phyloP scores from a whole-genome alignment of 441 rosid genomes.

The Pelargonium fulgidum region DNA sequence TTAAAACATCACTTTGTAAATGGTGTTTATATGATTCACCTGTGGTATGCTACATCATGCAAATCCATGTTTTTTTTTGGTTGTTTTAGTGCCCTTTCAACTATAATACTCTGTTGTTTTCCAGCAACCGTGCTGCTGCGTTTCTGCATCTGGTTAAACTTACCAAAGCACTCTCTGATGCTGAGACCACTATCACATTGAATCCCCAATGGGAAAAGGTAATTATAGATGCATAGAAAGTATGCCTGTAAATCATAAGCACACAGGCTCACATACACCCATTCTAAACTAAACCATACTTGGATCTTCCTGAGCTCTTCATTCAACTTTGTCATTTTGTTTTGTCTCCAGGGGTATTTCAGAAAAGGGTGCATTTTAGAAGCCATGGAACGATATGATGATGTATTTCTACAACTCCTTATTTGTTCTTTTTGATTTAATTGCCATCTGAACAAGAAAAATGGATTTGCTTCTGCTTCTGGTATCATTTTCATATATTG shows the following conservation, averaged over 20 bases:
- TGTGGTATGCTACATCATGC: not conserved
- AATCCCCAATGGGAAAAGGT: conserved; percentile 97
- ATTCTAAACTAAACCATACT: not conserved
- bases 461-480: too few species aligned
- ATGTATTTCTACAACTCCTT: conserved; percentile 37
- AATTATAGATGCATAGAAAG: not conserved
- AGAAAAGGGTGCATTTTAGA: conserved; percentile 92
- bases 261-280: not conserved
- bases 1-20: not conserved
- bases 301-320: conserved; percentile 12
- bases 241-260: not conserved
- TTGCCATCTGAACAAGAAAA: conserved; percentile 7
- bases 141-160: conserved; percentile 82
- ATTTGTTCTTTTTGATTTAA: not conserved
- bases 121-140: conserved; percentile 95
- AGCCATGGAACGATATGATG: conserved; percentile 87
- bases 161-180: conserved; percentile 83
- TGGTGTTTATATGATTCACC: not conserved
- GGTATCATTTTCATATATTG: too few species aligned
- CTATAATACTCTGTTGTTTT: conserved; percentile 17
- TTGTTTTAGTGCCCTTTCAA: not conserved
- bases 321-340: conserved; percentile 19
- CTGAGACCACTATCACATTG: conserved; percentile 70
- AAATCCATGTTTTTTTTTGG: not conserved
- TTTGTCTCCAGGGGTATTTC: conserved; percentile 64